These are phyloP conservation scores for Lactarius pseudohatsudake DNA, from an alignment of 768 basidiomycete genomes.

Conservation along the genomic window DNA sequence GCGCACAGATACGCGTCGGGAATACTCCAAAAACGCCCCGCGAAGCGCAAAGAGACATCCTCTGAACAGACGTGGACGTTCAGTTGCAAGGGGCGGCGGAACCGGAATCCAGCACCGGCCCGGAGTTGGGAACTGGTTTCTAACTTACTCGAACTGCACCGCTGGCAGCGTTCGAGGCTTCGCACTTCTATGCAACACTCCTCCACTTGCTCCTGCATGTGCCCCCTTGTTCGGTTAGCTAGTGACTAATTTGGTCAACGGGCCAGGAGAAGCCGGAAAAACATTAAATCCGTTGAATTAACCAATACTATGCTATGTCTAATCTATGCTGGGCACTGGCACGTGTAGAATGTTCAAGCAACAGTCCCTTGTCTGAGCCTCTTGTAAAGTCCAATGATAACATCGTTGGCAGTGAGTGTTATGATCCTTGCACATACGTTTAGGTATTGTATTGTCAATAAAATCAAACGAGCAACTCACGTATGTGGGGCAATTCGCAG, in stretches of 20 bases:
- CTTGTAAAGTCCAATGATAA: constrained; percentile 70
- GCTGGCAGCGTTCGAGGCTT: too few species aligned
- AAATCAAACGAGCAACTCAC: constrained; percentile 42
- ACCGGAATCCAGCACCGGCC: too few species aligned
- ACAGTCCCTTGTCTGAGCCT: constrained; percentile 31
- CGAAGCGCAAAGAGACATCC: constrained; percentile 14
- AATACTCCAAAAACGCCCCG: background rate
- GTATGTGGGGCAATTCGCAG: constrained; percentile 91
- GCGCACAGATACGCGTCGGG: background rate
- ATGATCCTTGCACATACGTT: constrained; percentile 58
- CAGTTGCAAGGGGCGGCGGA: background rate
- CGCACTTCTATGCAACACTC: too few species aligned
- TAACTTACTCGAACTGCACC: too few species aligned
- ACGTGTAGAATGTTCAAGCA: constrained; percentile 15
- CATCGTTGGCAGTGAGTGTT: constrained; percentile 85
- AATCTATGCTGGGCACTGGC: background rate
- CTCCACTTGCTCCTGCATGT: too few species aligned
- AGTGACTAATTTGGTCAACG: background rate
- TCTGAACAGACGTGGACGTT: background rate
- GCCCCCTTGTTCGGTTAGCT: background rate
- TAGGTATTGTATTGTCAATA: background rate
- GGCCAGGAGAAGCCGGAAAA: background rate
- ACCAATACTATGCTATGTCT: background rate
- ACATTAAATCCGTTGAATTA: background rate
- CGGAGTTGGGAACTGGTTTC: too few species aligned